Base-by-base conservation (phyloP, 495 filamentous ascomycete species). In the Aspergillus cristatus region DNA sequence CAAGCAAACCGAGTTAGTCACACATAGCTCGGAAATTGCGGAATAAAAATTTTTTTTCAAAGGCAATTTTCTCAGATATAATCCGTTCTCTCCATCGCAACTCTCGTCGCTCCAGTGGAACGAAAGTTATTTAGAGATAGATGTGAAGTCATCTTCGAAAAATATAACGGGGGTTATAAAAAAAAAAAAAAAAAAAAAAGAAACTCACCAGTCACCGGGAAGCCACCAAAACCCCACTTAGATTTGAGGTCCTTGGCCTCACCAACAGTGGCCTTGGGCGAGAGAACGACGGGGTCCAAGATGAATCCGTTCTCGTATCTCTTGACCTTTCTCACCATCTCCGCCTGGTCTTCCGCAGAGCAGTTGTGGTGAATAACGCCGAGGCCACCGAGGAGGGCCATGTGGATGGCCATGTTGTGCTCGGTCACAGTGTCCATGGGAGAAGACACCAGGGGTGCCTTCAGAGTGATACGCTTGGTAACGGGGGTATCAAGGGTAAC, bases 371-470 rank as follows among this genome's bases (percentile, higher is more conserved):
- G 91, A 47, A 99, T 93, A 40, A 97, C 85, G 62, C 91, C 91
- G 22, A 99, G 72, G 55, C 91, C 91, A 60, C 91, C 91, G 51
- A 97, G 81, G 33, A 97, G 75, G 24, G 91, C 91, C 82, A 99
- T 94, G 68, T 94, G 85, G 50, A 99, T 96, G 35, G 91, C 91
- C 91, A 99, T 99, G 57, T 91, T 87, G 62, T 93, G 82, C 66
- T 97, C 91, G 11, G 91, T 99, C 53, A 99, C 91, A 24, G 91
- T 99, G 71, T 99, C 91, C 91, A 99, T 99, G 50, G 91, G 93
- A 16, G 89, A 96, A 16, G 93, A 97, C 33, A 95, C 74, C 49
- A 99, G 81, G 28, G 91, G 91, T 7, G 85, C 87, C 73, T 95
- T 99, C 50, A 99, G 68, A 11, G 80, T 76, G 60, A 97, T 90